Conservation (phyloP, 1,284 basidiomycete genomes). For the Apiotrichum mycotoxinovorans region DNA sequence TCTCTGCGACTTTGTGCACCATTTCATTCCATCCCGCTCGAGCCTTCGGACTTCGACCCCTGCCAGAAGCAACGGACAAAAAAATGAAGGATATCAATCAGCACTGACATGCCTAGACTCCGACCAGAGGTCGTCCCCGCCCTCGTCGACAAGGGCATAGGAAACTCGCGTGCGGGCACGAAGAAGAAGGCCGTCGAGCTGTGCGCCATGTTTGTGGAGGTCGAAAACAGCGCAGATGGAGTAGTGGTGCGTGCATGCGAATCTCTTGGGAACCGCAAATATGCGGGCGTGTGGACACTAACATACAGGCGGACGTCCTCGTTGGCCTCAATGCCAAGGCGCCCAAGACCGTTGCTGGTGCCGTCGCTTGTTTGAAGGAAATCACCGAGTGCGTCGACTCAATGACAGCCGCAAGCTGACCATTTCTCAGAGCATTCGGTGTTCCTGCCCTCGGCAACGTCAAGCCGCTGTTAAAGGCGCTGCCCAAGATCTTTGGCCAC, state of each 20-base stretch:
- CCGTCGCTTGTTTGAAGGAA: slow-evolving; percentile 75
- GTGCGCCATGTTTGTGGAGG: slow-evolving; percentile 84
- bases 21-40: background rate
- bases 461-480: slow-evolving; percentile 70
- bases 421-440: slow-evolving; percentile 72
- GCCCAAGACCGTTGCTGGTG: slow-evolving; percentile 86
- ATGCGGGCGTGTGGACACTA: slow-evolving; percentile 15
- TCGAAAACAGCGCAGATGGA: slow-evolving; percentile 82
- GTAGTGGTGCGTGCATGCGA: slow-evolving; percentile 67
- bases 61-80: background rate
- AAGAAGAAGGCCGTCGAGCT: slow-evolving; percentile 84
- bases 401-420: background rate
- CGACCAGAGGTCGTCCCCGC: slow-evolving; percentile 80
- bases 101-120: slow-evolving; percentile 13
- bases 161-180: slow-evolving; percentile 86
- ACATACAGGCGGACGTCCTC: slow-evolving; percentile 69
- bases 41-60: background rate
- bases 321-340: slow-evolving; percentile 86
- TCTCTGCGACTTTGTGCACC: background rate
- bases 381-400: slow-evolving; percentile 57
- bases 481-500: slow-evolving; percentile 93
- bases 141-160: slow-evolving; percentile 93
- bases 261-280: background rate
- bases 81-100: background rate
- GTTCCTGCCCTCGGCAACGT: slow-evolving; percentile 70